phyloP scores from a whole-genome alignment of 2,329 filamentous ascomycete species.

The Aureobasidium sp. region DNA sequence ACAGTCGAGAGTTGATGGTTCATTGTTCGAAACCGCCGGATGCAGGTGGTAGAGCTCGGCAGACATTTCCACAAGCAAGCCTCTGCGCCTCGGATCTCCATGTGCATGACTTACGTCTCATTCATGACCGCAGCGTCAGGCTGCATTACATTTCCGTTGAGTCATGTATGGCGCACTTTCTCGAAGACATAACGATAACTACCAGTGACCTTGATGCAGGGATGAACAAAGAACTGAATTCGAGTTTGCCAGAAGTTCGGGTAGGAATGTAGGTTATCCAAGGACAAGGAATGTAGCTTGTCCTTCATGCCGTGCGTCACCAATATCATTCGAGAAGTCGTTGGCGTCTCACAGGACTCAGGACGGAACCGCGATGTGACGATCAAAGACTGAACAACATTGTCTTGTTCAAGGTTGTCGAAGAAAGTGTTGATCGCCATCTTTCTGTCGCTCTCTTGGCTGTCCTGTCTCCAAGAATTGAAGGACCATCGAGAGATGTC shows the following conservation, averaged over 20 bases:
- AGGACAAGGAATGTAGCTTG: not conserved
- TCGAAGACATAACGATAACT: not conserved
- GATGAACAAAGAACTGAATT: not conserved
- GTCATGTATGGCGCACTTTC: not conserved
- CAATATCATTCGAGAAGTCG: too few species aligned
- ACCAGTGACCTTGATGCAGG: not conserved
- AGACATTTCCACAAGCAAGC: not conserved
- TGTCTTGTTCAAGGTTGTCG: not conserved
- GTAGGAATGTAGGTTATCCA: not conserved
- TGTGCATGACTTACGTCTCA: not conserved
- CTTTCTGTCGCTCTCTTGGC: not conserved
- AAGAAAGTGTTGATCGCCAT: not conserved
- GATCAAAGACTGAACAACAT: not conserved
- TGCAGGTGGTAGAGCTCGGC: not conserved
- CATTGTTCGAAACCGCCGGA: conserved; percentile 6
- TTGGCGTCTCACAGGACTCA: too few species aligned
- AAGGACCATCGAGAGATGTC: too few species aligned
- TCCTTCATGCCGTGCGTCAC: not conserved
- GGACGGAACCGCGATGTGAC: too few species aligned
- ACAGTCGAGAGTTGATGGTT: not conserved
- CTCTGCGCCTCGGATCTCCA: not conserved
- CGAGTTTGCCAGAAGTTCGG: not conserved
- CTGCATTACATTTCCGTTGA: not conserved
- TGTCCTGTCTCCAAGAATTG: too few species aligned
- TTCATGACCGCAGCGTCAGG: not conserved